Evolutionary conservation across 1,284 basidiomycete species (phyloP).

Genomic region (Macrocystidia cucumis): DNA sequence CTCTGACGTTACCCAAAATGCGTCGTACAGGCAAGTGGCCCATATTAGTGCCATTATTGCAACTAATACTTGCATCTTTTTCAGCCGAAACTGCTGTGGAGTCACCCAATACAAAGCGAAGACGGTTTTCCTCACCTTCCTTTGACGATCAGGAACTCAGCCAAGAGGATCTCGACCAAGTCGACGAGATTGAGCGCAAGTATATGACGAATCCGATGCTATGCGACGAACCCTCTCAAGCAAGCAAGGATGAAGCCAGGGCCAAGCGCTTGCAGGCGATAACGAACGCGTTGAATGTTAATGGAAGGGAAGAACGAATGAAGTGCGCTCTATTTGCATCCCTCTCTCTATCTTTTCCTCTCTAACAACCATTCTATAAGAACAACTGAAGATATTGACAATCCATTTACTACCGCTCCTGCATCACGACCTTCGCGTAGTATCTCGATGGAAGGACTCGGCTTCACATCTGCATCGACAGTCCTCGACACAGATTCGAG

Average conservation of each 20-base stretch:
- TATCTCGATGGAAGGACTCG: no score
- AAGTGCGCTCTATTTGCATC: conserved; percentile 1
- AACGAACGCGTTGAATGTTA: conserved; percentile 7
- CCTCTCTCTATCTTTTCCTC: no score
- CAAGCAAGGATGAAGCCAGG: conserved; percentile 2
- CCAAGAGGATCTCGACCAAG: conserved; percentile 45
- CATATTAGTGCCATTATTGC: no score
- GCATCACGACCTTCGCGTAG: no score
- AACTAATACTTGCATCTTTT: no score
- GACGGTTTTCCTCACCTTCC: conserved; percentile 61
- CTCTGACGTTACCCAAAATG: no score
- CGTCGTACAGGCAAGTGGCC: no score
- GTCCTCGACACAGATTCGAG: no score
- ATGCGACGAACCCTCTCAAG: conserved; percentile 4
- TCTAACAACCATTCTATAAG: no score
- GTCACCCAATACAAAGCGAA: conserved; percentile 44
- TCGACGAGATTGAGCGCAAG: conserved; percentile 44
- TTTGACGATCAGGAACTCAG: conserved; percentile 55
- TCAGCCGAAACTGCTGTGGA: no score
- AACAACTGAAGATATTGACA: conserved; percentile 36
- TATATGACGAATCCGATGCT: conserved; percentile 31
- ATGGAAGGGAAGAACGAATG: background rate
- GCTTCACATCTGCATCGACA: conserved; percentile 14
- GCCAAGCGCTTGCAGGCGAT: conserved; percentile 6
- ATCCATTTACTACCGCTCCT: conserved; percentile 30